Base-by-base conservation (phyloP, 352 stramenopile genomes). In the Pythium rishiriense region DNA sequence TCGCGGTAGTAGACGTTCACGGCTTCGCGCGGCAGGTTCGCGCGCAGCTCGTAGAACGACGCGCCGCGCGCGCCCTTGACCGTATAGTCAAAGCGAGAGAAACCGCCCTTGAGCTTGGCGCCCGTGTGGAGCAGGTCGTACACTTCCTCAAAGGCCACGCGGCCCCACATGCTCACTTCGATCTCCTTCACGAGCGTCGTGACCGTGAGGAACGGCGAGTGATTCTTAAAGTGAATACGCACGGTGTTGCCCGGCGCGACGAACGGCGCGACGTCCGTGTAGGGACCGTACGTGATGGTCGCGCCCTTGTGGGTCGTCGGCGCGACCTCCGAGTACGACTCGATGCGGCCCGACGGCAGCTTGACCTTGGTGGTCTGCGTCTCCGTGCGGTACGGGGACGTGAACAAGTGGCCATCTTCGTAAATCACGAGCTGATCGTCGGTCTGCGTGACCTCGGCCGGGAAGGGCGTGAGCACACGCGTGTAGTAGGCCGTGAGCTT, bases 1-100 rank as follows among this genome's bases (percentile, higher is more conserved):
- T 97, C 88, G 60, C 88, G 86, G 71, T 97, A 97, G 76, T 97
- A 97, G 47, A 97, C 83, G 62, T 94, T 94, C 10, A 91, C 78
- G 24, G 87, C 85, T 48, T 96, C 74, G 37, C 78, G 81, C 4
- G 88, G 88, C 50, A 97, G 63, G 35, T 79, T 48, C 45, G 86
- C 85, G 43, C 72, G 59, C 63, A 97, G 72, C 57, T 88, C 78
- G 51, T 91, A 68, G 68, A 95, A 97, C 48, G 85, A 95, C 39
- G 86, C 83, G 28, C 84, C 82, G 31, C 64, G 73, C 46, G 83
- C 73, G 66, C 84, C 73, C 42, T 85, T 71, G 62, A 81, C 66
- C 50, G 83, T 73, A 67, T 96, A 97, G 65, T 96, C 86, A 58
- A 90, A 91, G 54, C 88, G 87, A 35, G 85, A 95, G 68, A 97